Conservation (phyloP, 768 basidiomycete genomes). For the Paxillus involutus region DNA sequence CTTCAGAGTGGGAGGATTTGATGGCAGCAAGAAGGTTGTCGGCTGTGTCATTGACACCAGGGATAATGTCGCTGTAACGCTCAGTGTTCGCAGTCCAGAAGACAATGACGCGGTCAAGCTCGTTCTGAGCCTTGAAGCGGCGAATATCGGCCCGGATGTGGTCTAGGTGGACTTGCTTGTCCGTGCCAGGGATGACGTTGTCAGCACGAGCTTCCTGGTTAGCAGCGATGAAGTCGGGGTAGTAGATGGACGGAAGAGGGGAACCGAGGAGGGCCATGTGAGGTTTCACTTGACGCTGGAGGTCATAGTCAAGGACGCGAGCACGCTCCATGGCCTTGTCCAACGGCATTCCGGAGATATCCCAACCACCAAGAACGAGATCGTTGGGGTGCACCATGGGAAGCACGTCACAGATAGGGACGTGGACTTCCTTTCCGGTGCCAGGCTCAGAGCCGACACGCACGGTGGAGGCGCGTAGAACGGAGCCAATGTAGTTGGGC, state of each 20-base stretch:
- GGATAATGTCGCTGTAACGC: conserved; percentile 92
- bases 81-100: conserved; percentile 99
- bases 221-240: conserved; percentile 96
- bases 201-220: conserved; percentile 97
- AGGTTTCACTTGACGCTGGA: conserved; percentile 92
- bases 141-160: conserved; percentile 93
- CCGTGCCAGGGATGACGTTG: conserved; percentile 80
- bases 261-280: conserved; percentile 77
- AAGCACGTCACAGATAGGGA: conserved; percentile 89
- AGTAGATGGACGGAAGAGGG: conserved; percentile 94
- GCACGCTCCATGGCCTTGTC: conserved; percentile 94
- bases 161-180: conserved; percentile 92
- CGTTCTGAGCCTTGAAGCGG: conserved; percentile 81
- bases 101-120: conserved; percentile 84
- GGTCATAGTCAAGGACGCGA: conserved; percentile 92
- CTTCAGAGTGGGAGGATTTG: conserved; percentile 82
- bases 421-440: conserved; percentile 86
- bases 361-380: conserved; percentile 97
- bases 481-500: conserved; percentile 97
- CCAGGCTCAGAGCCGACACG: conserved; percentile 80
- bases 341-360: conserved; percentile 83
- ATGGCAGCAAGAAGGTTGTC: conserved; percentile 83
- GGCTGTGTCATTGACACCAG: conserved; percentile 94
- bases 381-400: conserved; percentile 99
- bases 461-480: conserved; percentile 94